Conservation (phyloP, 1,284 basidiomycete genomes). For the Cerrena zonata region DNA sequence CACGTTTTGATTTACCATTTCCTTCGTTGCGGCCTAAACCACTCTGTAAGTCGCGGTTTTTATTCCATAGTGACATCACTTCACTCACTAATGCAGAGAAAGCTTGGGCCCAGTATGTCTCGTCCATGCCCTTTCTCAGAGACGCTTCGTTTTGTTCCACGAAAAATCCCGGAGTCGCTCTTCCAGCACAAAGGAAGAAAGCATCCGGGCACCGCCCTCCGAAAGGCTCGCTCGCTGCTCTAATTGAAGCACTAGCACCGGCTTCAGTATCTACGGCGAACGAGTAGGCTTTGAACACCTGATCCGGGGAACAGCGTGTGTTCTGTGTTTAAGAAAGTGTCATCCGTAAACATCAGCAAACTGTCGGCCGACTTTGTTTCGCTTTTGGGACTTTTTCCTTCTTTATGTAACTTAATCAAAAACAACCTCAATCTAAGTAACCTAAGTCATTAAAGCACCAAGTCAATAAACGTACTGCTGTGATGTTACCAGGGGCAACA, state of each 20-base stretch:
- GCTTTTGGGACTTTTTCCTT: too few species aligned
- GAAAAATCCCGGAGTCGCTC: conserved; percentile 63
- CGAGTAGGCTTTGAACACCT: conserved; percentile 57
- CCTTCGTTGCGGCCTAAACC: conserved; percentile 59
- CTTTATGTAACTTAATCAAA: too few species aligned
- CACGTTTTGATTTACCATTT: conserved; percentile 58
- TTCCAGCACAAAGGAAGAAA: conserved; percentile 77
- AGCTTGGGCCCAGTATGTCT: conserved; percentile 67
- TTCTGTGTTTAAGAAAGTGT: conserved; percentile 24
- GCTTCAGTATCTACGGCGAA: conserved; percentile 49
- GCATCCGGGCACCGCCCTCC: conserved; percentile 60
- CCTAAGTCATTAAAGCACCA: too few species aligned
- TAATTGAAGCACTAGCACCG: conserved; percentile 51
- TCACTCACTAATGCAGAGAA: conserved; percentile 74
- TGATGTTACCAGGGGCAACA: too few species aligned
- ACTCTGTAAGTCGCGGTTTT: background rate
- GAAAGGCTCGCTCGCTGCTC: conserved; percentile 47
- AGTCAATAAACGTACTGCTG: too few species aligned
- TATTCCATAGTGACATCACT: background rate
- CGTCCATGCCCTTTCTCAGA: conserved; percentile 53
- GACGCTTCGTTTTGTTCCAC: conserved; percentile 59
- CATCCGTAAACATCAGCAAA: too few species aligned
- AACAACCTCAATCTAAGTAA: too few species aligned
- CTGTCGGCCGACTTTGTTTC: too few species aligned
- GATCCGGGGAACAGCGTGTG: conserved; percentile 43